These are phyloP conservation scores for Suhomyces bribrorum DNA, from an alignment of 1,139 yeast genomes.

Conservation along the genomic window DNA sequence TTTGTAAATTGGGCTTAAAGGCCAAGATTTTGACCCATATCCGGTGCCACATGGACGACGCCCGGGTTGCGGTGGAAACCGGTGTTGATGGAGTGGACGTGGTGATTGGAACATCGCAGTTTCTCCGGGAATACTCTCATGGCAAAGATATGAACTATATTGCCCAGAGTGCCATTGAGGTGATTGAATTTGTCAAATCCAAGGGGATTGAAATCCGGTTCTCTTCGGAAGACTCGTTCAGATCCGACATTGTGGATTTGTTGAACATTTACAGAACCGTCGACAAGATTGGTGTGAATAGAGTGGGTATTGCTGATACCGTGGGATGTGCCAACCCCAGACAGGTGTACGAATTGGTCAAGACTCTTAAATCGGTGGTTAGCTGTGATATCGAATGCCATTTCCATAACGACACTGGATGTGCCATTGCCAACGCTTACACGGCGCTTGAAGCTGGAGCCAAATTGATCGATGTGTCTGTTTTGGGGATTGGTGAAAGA, in stretches of 20 bases:
- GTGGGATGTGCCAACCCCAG: constrained; percentile 65
- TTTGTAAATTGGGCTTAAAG: constrained; percentile 55
- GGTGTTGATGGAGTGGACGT: constrained; percentile 65
- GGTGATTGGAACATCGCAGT: constrained; percentile 59
- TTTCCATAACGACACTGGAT: constrained; percentile 63
- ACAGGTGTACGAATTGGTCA: constrained; percentile 59
- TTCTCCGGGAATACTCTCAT: constrained; percentile 88
- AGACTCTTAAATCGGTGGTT: constrained; percentile 58
- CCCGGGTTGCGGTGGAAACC: constrained; percentile 57
- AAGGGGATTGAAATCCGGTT: constrained; percentile 60
- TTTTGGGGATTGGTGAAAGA: constrained; percentile 62
- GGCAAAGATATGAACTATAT: constrained; percentile 99
- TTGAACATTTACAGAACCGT: constrained; percentile 58
- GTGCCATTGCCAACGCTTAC: constrained; percentile 63
- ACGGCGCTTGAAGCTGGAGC: constrained; percentile 67
- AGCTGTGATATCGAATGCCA: constrained; percentile 61
- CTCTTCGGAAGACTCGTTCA: constrained; percentile 58
- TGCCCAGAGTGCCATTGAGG: constrained; percentile 75
- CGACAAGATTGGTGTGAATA: constrained; percentile 58
- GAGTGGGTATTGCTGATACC: constrained; percentile 64
- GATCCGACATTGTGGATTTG: constrained; percentile 59
- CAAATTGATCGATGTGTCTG: constrained; percentile 56
- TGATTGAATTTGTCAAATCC: constrained; percentile 57
- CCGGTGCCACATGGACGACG: constrained; percentile 63
- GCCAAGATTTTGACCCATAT: constrained; percentile 60